Conservation (phyloP, 2,329 filamentous ascomycete species). For the Cytospora paraplurivora region DNA sequence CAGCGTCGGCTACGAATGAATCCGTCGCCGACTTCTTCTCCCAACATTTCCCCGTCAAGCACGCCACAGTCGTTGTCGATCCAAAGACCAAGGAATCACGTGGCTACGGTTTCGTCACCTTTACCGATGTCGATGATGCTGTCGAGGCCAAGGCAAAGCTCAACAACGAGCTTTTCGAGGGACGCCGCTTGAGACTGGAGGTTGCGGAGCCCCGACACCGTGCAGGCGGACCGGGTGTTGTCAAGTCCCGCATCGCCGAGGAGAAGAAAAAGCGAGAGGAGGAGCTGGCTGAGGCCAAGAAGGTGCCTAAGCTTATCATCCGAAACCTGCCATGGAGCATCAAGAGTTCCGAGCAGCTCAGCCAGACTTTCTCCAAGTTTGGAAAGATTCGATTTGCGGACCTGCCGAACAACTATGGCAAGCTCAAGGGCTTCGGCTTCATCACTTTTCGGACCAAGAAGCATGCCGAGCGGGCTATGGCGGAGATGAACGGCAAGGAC, state of each 20-base stretch:
- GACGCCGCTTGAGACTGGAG: conserved; percentile 82
- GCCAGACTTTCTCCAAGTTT: conserved; percentile 78
- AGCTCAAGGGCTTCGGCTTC: conserved; percentile 88
- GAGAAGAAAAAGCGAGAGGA: conserved; percentile 59
- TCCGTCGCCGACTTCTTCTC: conserved; percentile 87
- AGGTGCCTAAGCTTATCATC: conserved; percentile 78
- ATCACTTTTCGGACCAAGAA: conserved; percentile 84
- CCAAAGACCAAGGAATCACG: conserved; percentile 82
- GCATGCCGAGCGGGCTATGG: conserved; percentile 88
- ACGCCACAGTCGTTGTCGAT: conserved; percentile 90
- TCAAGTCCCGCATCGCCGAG: conserved; percentile 42
- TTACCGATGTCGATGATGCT: conserved; percentile 91
- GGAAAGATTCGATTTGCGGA: conserved; percentile 90
- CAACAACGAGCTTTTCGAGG: conserved; percentile 75
- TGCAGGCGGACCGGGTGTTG: conserved; percentile 44
- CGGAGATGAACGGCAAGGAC: conserved; percentile 83
- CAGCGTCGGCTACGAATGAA: conserved; percentile 76
- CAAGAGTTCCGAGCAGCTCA: conserved; percentile 80
- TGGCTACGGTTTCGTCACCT: conserved; percentile 96
- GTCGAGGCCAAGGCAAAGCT: conserved; percentile 78
- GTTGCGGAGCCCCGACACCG: conserved; percentile 84
- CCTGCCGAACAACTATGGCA: conserved; percentile 75
- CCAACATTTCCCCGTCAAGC: conserved; percentile 90
- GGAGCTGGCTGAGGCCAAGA: conserved; percentile 60
- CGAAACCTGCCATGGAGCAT: conserved; percentile 96